These are phyloP conservation scores for Nothophoma quercina DNA, from an alignment of 2,329 filamentous ascomycete species.

Conservation along the genomic window DNA sequence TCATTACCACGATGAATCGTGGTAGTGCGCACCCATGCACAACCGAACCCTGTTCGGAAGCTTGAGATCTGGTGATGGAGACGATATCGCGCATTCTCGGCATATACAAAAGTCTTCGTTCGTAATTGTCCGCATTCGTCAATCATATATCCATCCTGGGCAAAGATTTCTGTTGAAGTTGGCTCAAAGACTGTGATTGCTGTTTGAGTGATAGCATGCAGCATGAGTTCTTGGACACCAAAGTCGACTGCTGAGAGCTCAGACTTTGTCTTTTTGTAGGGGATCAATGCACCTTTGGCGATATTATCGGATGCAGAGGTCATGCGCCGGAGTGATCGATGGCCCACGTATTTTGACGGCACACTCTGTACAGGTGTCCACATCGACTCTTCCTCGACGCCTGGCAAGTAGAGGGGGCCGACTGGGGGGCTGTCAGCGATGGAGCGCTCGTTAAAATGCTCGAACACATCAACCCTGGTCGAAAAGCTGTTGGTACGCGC, in stretches of 20 bases:
- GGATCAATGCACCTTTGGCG: background rate
- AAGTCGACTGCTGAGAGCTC: background rate
- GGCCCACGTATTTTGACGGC: too few relatives aligned
- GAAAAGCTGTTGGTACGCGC: background rate
- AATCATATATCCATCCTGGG: conserved; percentile 22
- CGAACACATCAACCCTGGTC: background rate
- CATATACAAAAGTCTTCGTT: conserved; percentile 20
- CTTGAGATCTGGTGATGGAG: conserved; percentile 5
- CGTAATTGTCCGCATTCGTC: conserved; percentile 19
- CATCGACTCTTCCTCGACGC: too few relatives aligned
- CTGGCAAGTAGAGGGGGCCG: too few relatives aligned
- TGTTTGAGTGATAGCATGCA: conserved; percentile 17
- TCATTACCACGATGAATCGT: background rate
- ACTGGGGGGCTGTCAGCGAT: too few relatives aligned
- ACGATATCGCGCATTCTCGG: conserved; percentile 8
- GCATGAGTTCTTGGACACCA: conserved; percentile 16
- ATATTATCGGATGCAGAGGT: background rate
- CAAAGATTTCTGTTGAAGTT: conserved; percentile 21
- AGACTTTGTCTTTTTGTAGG: background rate
- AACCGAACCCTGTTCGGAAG: conserved; percentile 14
- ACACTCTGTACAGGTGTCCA: too few relatives aligned
- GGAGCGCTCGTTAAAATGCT: background rate
- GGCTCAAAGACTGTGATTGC: conserved; percentile 17
- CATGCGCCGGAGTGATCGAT: too few relatives aligned
- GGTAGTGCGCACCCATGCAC: conserved; percentile 16